Conservation (phyloP, 352 stramenopile species). For the Pelagophyceae sp. region DNA sequence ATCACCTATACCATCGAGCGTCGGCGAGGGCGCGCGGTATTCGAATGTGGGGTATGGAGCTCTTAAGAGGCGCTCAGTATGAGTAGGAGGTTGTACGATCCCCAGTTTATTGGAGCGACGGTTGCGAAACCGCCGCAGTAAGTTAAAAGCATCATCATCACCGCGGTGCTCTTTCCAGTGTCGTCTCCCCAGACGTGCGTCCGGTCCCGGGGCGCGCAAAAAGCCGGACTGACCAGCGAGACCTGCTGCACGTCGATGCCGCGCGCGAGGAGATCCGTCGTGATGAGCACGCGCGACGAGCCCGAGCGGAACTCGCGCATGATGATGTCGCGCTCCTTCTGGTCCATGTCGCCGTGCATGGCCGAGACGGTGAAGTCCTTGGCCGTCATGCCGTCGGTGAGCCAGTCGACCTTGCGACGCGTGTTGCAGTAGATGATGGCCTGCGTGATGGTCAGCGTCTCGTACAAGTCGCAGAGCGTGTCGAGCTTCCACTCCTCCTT, state of each 20-base stretch:
- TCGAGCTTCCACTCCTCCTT: conserved; percentile 99
- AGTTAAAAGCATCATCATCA: background rate
- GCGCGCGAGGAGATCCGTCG: conserved; percentile 94
- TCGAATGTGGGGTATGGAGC: background rate
- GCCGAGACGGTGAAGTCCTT: conserved; percentile 98
- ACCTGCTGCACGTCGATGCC: conserved; percentile 99
- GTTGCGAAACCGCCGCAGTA: background rate
- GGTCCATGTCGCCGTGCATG: conserved; percentile 99
- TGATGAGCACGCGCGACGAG: conserved; percentile 97
- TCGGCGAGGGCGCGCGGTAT: conserved; percentile 69
- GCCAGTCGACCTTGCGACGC: conserved; percentile 96
- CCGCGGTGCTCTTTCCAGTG: no score
- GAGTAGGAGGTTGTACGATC: background rate
- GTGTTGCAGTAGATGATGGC: conserved; percentile 99
- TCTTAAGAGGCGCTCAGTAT: background rate
- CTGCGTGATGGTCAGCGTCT: conserved; percentile 98
- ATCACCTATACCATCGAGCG: no score
- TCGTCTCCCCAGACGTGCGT: background rate
- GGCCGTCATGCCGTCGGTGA: conserved; percentile 97
- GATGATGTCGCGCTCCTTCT: conserved; percentile 97
- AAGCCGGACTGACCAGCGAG: conserved; percentile 56
- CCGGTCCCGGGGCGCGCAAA: no score
- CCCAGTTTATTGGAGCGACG: background rate
- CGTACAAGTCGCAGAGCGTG: conserved; percentile 98
- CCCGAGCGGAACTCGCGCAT: conserved; percentile 99